Base-by-base conservation (phyloP, 2,329 filamentous ascomycete genomes). In the Rhexocercosporidium sp. region DNA sequence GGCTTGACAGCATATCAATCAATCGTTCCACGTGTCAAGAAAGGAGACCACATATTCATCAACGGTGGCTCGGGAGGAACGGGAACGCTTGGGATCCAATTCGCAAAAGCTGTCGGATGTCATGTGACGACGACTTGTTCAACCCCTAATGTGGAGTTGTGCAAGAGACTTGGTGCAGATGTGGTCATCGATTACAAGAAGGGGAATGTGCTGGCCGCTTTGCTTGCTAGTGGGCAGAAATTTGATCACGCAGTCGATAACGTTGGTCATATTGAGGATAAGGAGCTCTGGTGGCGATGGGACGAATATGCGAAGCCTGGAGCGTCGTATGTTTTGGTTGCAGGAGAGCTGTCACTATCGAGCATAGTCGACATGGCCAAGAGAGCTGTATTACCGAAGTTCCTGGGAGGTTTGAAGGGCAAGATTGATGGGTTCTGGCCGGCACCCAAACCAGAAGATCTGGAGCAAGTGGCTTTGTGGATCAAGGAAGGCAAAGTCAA, bases 21-120 rank as follows among this genome's bases (percentile, higher is more conserved):
- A 37, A 77, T 86, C 27, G 75, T 84, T n/a, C 80, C 81, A 1
- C 29, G 54, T 76, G 81, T 84, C 56, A 78, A 80, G 25, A 68
- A 77, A 3, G 86, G 86, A n/a, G 82, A 85, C 61, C 84, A 82
- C 71, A 81, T 91, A 8, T 87, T 91, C 72, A 84, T 91, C 75
- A 90, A 91, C 70, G 88, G 88, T 14, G 88, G 88, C 0, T 86
- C 83, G 6, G 89, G 89, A 11, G 89, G 89, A 0, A 84, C 82
- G 0, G 89, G 89, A 0, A 82, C 83, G 0, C 89, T 83, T 66
- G 84, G 82, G 0, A 86, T 91, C 62, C 89, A 91, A 74, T 83
- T 91, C 53, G 88, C 88, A 9, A 90, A 90, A 75, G 79, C 80
- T 0, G 73, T 87, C 3, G 88, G 88, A 0, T 88, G 85, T 70